phyloP scores from a whole-genome alignment of 139 green algal genomes.

The Micractinium sp. region DNA sequence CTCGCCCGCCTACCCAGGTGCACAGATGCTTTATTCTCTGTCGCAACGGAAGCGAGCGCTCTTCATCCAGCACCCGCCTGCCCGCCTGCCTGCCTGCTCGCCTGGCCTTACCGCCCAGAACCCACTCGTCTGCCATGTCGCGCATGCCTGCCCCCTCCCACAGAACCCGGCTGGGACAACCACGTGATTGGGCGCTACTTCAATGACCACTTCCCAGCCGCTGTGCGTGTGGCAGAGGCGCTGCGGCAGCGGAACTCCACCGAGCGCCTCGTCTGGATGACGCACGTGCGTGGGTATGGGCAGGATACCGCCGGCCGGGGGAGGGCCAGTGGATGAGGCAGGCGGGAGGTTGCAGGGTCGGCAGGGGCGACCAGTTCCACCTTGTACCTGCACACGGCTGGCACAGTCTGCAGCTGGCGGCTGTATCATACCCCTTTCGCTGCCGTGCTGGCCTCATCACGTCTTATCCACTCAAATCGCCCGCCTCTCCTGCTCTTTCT shows the following conservation, averaged over 20 bases:
- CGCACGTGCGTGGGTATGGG: neutral
- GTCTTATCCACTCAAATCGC: slow-evolving; percentile 41
- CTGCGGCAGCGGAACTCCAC: slow-evolving; percentile 27
- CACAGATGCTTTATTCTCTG: too few species aligned
- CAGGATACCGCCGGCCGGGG: too few species aligned
- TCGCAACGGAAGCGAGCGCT: too few species aligned
- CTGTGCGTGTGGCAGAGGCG: slow-evolving; percentile 35
- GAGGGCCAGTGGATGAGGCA: too few species aligned
- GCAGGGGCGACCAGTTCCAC: neutral
- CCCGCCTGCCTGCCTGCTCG: neutral
- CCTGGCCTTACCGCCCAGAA: neutral
- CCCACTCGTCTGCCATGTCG: neutral
- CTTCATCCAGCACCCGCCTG: neutral
- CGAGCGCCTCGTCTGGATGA: slow-evolving; percentile 44
- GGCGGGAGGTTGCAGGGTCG: neutral
- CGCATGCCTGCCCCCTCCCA: neutral
- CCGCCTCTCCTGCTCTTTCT: too few species aligned
- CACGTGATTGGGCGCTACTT: slow-evolving; percentile 68
- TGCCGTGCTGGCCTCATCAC: neutral
- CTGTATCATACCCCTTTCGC: too few species aligned
- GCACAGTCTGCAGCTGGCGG: neutral
- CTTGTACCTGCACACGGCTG: neutral
- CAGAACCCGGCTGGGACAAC: slow-evolving; percentile 42
- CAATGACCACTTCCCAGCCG: slow-evolving; percentile 51
- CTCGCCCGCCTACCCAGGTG: neutral